Base-by-base conservation (phyloP, 78 protist genomes). In the Creolimax fragrantissima region DNA sequence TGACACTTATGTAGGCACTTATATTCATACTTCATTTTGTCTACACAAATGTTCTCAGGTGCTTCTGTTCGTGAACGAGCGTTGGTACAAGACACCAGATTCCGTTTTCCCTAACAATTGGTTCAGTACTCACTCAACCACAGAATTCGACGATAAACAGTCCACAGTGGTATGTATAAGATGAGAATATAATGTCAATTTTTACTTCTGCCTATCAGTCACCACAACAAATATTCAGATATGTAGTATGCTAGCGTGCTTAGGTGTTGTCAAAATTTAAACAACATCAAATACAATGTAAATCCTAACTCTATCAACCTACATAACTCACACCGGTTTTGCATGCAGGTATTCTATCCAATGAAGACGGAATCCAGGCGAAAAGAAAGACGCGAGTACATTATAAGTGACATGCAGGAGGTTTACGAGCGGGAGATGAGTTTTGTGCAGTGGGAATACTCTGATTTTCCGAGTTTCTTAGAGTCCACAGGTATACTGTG, bases 71-170 rank as follows among this genome's bases (percentile, higher is more conserved):
- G 74, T 4, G 3, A 4, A 89, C 17, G 74, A 44, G 91, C 35
- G 36, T 3, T 44, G 4, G 42, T 42, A 89, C 81, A 66, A 44
- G 47, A 83, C 93, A 3, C 95, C 95, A 3, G 95, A 93, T 42
- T 92, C 95, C 42, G 92, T 89, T 43, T 94, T 94, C 66, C 93
- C 94, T 3, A 94, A 94, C 93, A 94, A 94, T 41, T 94, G 96
- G 96, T 92, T 94, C 44, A 44, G 91, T 11, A 94, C 96, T 4
- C 92, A 89, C 41, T 2, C 84, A 2, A 36, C 4, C 5, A 32
- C 74, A 35, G 91, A 88, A 81, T 3, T 3, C 39, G 91, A 44
- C 17, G 74, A 58, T 17, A 58, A 58, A 24, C 11, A 58, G 74
- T 58, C 74, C 39, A 58, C 74, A 32, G 74, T 58, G 74, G 74